Conservation (phyloP, 2,329 filamentous ascomycete genomes). For the Fusarium poae region DNA sequence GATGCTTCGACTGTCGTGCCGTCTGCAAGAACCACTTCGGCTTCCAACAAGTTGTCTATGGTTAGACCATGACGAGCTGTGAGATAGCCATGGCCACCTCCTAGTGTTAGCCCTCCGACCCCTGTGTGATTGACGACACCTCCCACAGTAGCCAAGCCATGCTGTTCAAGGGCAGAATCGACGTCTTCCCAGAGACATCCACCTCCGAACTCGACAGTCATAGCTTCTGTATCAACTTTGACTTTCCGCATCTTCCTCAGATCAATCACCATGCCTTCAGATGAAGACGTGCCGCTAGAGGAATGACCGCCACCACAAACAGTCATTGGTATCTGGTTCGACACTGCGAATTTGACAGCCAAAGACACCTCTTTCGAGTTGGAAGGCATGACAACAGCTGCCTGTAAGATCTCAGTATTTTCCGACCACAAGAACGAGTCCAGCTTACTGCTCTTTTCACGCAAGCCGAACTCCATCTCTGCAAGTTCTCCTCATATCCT, state of each 20-base stretch:
- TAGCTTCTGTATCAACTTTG: constrained; percentile 58
- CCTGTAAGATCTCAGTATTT: constrained; percentile 45
- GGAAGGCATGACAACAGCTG: constrained; percentile 57
- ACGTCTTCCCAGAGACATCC: constrained; percentile 67
- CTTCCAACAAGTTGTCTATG: constrained; percentile 58
- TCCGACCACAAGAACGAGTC: background rate
- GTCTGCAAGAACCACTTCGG: constrained; percentile 56
- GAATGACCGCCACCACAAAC: constrained; percentile 69
- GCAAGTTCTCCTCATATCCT: constrained; percentile 51
- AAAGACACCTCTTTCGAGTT: constrained; percentile 52
- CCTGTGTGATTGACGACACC: constrained; percentile 74
- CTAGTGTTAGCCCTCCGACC: constrained; percentile 68
- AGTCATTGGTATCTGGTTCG: constrained; percentile 60
- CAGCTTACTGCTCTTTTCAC: constrained; percentile 52
- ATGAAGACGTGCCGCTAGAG: constrained; percentile 63
- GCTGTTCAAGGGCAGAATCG: constrained; percentile 61
- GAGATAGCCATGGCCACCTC: constrained; percentile 71
- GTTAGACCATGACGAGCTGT: constrained; percentile 66
- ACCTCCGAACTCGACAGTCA: constrained; percentile 62
- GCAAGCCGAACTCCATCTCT: constrained; percentile 55
- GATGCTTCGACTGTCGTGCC: constrained; percentile 56
- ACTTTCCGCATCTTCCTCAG: constrained; percentile 64
- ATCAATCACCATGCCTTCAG: constrained; percentile 67
- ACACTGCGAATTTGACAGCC: constrained; percentile 43
- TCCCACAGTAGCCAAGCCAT: constrained; percentile 69